Conservation (phyloP, 805 yeast species). For the Phaffomyces opuntiae region DNA sequence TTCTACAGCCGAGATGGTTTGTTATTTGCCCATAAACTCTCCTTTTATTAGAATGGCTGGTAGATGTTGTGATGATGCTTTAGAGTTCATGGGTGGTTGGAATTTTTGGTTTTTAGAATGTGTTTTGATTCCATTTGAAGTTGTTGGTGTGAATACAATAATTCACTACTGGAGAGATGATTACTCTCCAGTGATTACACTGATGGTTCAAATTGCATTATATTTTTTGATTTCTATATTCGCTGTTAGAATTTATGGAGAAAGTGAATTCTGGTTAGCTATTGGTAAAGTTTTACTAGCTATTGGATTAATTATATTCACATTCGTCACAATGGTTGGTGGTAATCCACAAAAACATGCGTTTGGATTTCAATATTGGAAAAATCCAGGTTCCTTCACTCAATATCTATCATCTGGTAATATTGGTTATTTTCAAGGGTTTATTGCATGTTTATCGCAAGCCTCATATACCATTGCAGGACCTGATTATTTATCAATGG, state of each 20-base stretch:
- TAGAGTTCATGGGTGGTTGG: conserved; percentile 74
- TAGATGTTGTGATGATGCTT: conserved; percentile 67
- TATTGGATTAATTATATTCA: conserved; percentile 66
- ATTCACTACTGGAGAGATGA: conserved; percentile 78
- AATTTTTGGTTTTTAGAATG: conserved; percentile 73
- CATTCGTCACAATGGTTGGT: conserved; percentile 79
- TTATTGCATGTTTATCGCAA: conserved; percentile 56
- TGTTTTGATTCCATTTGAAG: conserved; percentile 75
- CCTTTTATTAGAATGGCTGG: conserved; percentile 74
- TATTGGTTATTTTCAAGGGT: conserved; percentile 65
- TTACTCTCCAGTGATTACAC: conserved; percentile 63
- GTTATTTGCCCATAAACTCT: conserved; percentile 67
- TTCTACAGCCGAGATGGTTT: conserved; percentile 73
- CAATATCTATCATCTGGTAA: conserved; percentile 46
- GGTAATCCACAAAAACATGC: conserved; percentile 71
- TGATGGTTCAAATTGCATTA: conserved; percentile 56
- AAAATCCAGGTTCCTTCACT: conserved; percentile 50
- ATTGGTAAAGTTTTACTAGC: conserved; percentile 69
- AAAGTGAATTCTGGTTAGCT: conserved; percentile 73
- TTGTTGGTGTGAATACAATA: conserved; percentile 71
- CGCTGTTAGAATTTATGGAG: conserved; percentile 75
- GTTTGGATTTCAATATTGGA: conserved; percentile 54
- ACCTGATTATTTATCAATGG: conserved; percentile 79
- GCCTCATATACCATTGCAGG: conserved; percentile 82
- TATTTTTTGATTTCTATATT: conserved; percentile 61